Evolutionary conservation across 1,284 basidiomycete species (phyloP).

Genomic region (Flammula alnicola): DNA sequence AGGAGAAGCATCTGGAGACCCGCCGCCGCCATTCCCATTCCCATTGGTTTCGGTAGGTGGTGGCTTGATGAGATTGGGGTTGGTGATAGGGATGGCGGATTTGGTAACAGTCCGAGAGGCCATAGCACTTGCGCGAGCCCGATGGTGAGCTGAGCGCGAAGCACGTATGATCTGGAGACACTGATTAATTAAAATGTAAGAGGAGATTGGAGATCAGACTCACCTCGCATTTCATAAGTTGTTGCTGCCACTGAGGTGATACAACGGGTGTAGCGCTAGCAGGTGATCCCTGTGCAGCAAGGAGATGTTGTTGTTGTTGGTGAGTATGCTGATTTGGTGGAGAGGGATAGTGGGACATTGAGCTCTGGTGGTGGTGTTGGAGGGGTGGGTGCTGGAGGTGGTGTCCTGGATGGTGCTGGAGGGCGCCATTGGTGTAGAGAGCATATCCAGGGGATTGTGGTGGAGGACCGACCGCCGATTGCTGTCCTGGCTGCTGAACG

Average conservation of each 20-base stretch:
- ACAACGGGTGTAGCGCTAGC: constrained; percentile 63
- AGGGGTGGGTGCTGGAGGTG: constrained; percentile 62
- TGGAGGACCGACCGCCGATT: constrained; percentile 55
- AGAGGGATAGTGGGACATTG: constrained; percentile 73
- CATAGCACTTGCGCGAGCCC: constrained; percentile 80
- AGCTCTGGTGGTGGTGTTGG: constrained; percentile 76
- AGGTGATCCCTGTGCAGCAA: constrained; percentile 67
- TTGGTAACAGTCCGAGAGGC: constrained; percentile 78
- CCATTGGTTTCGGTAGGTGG: constrained; percentile 44
- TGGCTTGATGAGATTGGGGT: constrained; percentile 70
- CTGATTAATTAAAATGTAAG: no score
- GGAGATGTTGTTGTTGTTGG: constrained; percentile 51
- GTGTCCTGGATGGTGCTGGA: constrained; percentile 65
- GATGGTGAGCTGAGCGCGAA: constrained; percentile 77
- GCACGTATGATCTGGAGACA: constrained; percentile 78
- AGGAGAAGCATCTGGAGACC: constrained; percentile 41
- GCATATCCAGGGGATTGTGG: constrained; percentile 74
- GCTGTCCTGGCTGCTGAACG: constrained; percentile 60
- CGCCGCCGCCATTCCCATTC: constrained; percentile 31
- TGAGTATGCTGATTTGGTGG: constrained; percentile 67
- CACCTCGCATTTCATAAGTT: constrained; percentile 81
- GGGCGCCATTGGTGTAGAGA: constrained; percentile 69
- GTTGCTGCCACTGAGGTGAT: constrained; percentile 79
- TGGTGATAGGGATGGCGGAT: constrained; percentile 82
- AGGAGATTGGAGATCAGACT: constrained; percentile 31